Evolutionary conservation across 2,329 filamentous ascomycete species (phyloP).

Genomic region (Pseudocercospora pini-densiflorae): DNA sequence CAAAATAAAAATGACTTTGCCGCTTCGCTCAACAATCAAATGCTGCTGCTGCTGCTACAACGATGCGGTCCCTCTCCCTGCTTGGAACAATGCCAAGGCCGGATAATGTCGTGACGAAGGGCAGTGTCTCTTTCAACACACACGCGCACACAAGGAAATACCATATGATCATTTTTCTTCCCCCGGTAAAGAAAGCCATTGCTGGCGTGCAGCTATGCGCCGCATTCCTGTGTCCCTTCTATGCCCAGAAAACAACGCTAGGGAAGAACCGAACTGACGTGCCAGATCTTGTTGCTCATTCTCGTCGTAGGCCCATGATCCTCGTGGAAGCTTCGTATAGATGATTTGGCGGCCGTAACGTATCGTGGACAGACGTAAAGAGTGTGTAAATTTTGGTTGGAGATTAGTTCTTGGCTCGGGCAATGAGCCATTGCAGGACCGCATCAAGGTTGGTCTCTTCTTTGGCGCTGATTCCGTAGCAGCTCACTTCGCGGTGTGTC

Average conservation of each 20-base stretch:
- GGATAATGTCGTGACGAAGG: conserved; percentile 7
- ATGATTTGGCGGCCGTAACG: conserved; percentile 26
- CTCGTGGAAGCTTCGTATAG: conserved; percentile 25
- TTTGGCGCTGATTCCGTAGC: conserved; percentile 98
- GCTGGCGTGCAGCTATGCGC: conserved; percentile 42
- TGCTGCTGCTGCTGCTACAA: not conserved
- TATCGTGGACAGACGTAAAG: conserved; percentile 24
- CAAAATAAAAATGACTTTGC: conserved; percentile 1
- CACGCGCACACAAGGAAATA: conserved; percentile 7
- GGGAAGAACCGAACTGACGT: conserved; percentile 22
- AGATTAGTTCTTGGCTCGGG: conserved; percentile 72
- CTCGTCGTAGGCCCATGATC: conserved; percentile 21
- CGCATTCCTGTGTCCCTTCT: conserved; percentile 28
- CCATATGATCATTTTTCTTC: conserved; percentile 16
- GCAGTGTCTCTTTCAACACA: conserved; percentile 1
- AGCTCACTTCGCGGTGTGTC: conserved; percentile 91
- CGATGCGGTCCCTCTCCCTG: conserved; percentile 9
- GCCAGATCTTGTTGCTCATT: conserved; percentile 19
- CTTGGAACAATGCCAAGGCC: conserved; percentile 5
- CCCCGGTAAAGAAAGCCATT: conserved; percentile 36
- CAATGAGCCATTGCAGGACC: conserved; percentile 95
- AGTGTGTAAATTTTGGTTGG: not conserved
- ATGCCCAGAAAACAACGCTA: conserved; percentile 24
- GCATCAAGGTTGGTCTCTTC: conserved; percentile 99
- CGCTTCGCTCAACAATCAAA: conserved; percentile 9